These are phyloP conservation scores for Phylloporus sp. DNA, from an alignment of 768 basidiomycete genomes.

Conservation along the genomic window DNA sequence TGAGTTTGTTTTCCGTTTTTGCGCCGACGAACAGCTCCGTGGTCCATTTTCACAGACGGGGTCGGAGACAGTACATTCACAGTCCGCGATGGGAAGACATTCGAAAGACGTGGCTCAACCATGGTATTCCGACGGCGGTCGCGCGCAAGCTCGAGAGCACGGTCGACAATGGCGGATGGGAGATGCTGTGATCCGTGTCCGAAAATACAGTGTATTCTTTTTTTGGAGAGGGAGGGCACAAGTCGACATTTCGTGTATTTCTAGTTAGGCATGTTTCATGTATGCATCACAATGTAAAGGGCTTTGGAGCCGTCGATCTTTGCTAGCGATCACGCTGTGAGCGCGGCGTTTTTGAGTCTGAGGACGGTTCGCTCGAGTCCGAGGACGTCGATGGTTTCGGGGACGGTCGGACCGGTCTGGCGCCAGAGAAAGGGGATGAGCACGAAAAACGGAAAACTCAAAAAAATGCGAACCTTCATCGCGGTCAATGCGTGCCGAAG, in stretches of 20 bases:
- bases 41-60: constrained; percentile 52
- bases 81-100: constrained; percentile 85
- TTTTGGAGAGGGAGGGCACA: too few relatives aligned
- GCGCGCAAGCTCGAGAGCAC: constrained; percentile 85
- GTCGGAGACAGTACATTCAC: constrained; percentile 85
- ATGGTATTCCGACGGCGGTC: constrained; percentile 84
- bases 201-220: too few relatives aligned
- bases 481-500: constrained; percentile 78
- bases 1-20: background rate
- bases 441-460: background rate
- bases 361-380: constrained; percentile 26
- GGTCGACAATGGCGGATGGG: constrained; percentile 92
- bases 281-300: too few relatives aligned
- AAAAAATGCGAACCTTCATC: constrained; percentile 57
- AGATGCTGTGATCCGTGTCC: constrained; percentile 71
- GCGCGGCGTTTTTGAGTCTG: constrained; percentile 18
- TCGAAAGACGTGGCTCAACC: constrained; percentile 84
- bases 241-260: too few relatives aligned
- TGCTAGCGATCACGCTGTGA: too few relatives aligned
- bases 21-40: background rate
- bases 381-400: constrained; percentile 36
- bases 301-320: too few relatives aligned
- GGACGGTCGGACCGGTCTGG: constrained; percentile 41
- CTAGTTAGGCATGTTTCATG: too few relatives aligned
- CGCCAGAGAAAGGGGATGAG: background rate